Percentiles rank a stretch among this genome's conserved stretches.
These are phyloP conservation scores for Wickerhamomyces xylosicus DNA, from an alignment of 805 yeast genomes.

Conservation along the genomic window DNA sequence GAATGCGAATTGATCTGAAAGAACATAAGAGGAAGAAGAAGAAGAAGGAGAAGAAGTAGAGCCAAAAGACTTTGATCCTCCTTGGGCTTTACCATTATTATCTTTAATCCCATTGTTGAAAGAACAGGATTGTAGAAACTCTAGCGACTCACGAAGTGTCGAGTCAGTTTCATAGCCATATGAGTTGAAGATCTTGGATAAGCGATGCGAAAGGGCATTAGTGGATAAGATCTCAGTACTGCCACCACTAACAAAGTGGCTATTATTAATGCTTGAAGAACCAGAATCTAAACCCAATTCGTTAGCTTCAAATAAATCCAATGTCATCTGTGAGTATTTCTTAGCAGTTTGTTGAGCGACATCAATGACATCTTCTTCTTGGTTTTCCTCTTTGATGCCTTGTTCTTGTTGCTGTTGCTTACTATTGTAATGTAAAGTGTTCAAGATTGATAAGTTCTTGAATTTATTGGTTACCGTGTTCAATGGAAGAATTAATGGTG, in stretches of 20 bases:
- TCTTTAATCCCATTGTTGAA: constrained; percentile 2
- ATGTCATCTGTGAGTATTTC: constrained; percentile 38
- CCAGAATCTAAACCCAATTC: neutral
- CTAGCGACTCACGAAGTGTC: constrained; percentile 24
- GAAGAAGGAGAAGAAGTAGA: constrained; percentile 20
- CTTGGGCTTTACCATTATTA: constrained; percentile 20
- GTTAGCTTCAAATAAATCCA: constrained; percentile 23
- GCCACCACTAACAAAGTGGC: neutral
- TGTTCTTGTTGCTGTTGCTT: constrained; percentile 2
- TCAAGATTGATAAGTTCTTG: constrained; percentile 24
- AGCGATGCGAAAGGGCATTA: constrained; percentile 27
- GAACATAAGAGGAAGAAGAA: too few species aligned
- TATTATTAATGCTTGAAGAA: neutral
- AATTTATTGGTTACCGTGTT: constrained; percentile 26
- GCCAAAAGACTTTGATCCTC: too few species aligned
- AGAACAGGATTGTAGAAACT: constrained; percentile 17
- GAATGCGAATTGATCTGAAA: constrained; percentile 47
- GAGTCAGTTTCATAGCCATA: constrained; percentile 21
- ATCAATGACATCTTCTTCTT: constrained; percentile 4
- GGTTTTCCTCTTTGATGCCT: constrained; percentile 6
- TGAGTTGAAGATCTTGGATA: constrained; percentile 24
- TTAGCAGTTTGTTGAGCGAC: constrained; percentile 23
- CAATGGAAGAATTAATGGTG: constrained; percentile 28
- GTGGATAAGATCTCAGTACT: neutral
- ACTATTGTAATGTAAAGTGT: constrained; percentile 8